Base-by-base conservation (phyloP, 768 basidiomycete genomes). In the Lactifluus volemus region DNA sequence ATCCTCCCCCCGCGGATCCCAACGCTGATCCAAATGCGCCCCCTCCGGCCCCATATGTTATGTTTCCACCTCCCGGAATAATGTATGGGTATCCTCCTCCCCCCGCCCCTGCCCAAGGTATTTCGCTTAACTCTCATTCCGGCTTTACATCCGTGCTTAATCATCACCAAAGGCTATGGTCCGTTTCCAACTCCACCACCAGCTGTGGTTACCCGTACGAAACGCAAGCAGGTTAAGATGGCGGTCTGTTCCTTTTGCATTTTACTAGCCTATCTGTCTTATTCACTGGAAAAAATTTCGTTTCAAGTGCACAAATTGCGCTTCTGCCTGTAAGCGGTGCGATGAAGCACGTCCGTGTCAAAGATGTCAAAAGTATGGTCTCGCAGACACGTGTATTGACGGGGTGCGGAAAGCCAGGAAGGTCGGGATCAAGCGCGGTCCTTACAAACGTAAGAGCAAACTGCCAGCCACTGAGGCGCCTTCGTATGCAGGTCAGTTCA, bases 371-470 rank as follows among this genome's bases (percentile, higher is more conserved):
- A 85, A 84, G 70, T 85, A 85, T 66, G 83, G 82, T 3, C 75
- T 84, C 38, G 76, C 78, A 12, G 75, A 79, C 30, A 71, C 76
- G n/a, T 86, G 84, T 64, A 65, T 78, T 2, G 84, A 86, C 65
- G 83, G 84, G 1, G 73, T 78, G 17, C 74, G 85, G 63, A 86
- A 86, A 68, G 84, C 85, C 69, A 77, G 85, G 59, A 83, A 84
- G 67, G 81, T 80, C 52, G 81, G 81, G 30, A 74, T 82, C 61
- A 82, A 82, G 67, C 78, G 81, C 19, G 81, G 81, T 3, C 82
- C 81, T 2, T 82, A 82, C 69, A 83, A 82, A 63, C 78, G 80
- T 60, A 81, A 81, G 73, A 73, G 68, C 60, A 77, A 78, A 67
- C 47, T 59, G 12, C 8, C 60, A 19, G 59, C 56, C 49, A 39